Conservation (phyloP, 257 asterid species). For the Anisodus tanguticus region DNA sequence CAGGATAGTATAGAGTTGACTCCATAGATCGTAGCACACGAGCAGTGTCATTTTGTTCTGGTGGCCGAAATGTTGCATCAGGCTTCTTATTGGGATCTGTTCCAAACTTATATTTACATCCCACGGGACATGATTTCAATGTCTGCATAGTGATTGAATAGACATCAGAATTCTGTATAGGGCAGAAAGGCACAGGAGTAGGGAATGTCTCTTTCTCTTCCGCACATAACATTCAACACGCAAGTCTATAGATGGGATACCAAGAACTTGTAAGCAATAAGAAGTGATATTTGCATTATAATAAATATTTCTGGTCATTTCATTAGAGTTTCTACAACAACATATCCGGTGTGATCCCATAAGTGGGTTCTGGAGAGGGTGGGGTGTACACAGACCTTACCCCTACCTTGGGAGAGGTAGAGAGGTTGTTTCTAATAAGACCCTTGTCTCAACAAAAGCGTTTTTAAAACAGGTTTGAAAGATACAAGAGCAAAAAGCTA, state of each 20-base stretch:
- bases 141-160: constrained; percentile 50
- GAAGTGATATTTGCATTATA: not conserved
- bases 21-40: constrained; percentile 92
- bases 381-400: no score
- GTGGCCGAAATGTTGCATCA: constrained; percentile 77
- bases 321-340: not conserved
- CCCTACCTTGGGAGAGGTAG: no score
- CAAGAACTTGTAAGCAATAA: not conserved
- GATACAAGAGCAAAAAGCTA: no score
- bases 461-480: no score
- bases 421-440: no score
- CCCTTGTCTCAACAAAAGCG: no score
- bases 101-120: constrained; percentile 78
- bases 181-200: not conserved
- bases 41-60: constrained; percentile 51
- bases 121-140: constrained; percentile 72
- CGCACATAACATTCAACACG: not conserved
- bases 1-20: constrained; percentile 75
- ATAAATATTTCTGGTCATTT: not conserved
- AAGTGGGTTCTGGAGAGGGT: no score
- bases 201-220: not conserved
- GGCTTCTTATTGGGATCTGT: constrained; percentile 44
- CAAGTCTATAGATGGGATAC: not conserved
- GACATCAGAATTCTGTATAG: constrained; percentile 12
- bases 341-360: no score